Evolutionary conservation across 179 eudicot genomes (phyloP).

Genomic region (Corrigiola litoralis): DNA sequence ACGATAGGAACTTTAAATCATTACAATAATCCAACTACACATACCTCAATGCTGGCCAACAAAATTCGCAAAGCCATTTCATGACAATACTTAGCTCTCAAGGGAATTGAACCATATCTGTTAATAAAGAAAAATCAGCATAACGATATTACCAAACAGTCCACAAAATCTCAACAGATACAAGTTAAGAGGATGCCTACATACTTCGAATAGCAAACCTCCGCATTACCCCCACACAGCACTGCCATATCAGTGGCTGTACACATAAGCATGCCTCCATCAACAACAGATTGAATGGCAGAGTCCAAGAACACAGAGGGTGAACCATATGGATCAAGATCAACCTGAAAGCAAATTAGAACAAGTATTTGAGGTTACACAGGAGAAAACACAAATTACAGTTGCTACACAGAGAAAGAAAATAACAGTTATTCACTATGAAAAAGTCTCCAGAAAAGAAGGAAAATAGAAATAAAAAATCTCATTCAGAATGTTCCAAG

Average conservation of each 20-base stretch:
- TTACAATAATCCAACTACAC: not conserved
- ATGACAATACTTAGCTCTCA: conserved; percentile 90
- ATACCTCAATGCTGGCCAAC: conserved; percentile 93
- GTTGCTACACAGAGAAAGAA: not conserved
- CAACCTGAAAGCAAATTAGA: conserved; percentile 54
- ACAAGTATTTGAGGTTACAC: not conserved
- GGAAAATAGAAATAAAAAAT: too few relatives aligned
- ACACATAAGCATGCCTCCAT: conserved; percentile 95
- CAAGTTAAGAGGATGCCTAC: conserved; percentile 14
- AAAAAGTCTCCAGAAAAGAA: not conserved
- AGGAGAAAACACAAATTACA: not conserved
- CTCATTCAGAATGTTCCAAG: too few relatives aligned
- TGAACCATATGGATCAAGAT: conserved; percentile 98
- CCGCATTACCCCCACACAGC: conserved; percentile 92
- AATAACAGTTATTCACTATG: not conserved
- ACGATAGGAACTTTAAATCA: not conserved
- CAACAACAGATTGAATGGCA: conserved; percentile 82
- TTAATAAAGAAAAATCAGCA: conserved; percentile 17
- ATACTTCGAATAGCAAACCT: conserved; percentile 98
- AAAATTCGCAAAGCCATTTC: conserved; percentile 97
- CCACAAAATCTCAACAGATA: not conserved
- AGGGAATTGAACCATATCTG: conserved; percentile 90
- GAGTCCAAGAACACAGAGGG: conserved; percentile 95
- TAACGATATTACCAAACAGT: not conserved
- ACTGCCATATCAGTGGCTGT: conserved; percentile 99